Evolutionary conservation across 2,329 filamentous ascomycete species (phyloP).

Genomic region (Blastomyces gilchristii): DNA sequence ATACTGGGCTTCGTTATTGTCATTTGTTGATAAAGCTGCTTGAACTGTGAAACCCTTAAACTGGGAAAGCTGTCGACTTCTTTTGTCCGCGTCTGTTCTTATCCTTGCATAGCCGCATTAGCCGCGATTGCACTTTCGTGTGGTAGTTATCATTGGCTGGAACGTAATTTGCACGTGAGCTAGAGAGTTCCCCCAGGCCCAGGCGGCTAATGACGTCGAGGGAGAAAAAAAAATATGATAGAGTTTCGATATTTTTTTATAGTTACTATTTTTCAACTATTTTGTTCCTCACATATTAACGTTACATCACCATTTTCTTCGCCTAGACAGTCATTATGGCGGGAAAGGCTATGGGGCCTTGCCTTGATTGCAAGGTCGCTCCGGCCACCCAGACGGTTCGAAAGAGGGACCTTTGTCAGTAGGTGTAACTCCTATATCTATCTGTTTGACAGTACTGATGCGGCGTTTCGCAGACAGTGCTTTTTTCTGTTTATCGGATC

Average conservation of each 20-base stretch:
- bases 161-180: not conserved
- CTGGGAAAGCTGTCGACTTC: not conserved
- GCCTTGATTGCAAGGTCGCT: conserved; percentile 18
- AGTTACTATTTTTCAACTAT: not conserved
- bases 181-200: not conserved
- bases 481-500: conserved; percentile 66
- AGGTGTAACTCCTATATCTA: conserved; percentile 2
- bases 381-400: conserved; percentile 9
- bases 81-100: not conserved
- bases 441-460: conserved; percentile 8
- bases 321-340: not conserved
- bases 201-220: not conserved
- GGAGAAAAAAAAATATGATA: not conserved
- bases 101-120: not conserved
- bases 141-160: not conserved
- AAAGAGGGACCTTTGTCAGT: conserved; percentile 15
- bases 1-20: not conserved
- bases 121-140: not conserved
- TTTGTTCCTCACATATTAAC: too few species aligned
- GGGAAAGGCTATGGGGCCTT: conserved; percentile 18
- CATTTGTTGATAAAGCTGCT: conserved; percentile 2
- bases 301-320: not conserved
- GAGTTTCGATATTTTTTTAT: not conserved
- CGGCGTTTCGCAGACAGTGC: conserved; percentile 48
- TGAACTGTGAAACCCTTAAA: not conserved